Evolutionary conservation across 768 basidiomycete species (phyloP).

Genomic region (Xerocomus potaroensis): DNA sequence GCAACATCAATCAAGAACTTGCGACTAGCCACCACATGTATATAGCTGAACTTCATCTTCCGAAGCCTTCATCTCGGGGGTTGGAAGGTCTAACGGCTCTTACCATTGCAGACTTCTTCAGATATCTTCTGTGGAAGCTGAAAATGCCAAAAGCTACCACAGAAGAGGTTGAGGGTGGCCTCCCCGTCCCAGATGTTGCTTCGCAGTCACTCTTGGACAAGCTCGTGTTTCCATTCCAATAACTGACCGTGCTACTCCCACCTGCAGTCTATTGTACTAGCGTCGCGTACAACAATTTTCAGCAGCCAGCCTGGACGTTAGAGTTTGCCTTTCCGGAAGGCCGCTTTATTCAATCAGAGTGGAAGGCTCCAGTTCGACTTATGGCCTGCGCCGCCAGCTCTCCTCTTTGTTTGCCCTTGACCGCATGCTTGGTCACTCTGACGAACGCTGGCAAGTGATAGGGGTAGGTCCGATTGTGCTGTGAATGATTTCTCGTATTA

Average conservation of each 20-base stretch:
- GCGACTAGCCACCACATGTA: slow-evolving; percentile 25
- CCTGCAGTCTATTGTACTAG: slow-evolving; percentile 27
- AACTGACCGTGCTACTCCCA: slow-evolving; percentile 17
- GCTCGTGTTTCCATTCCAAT: slow-evolving; percentile 28
- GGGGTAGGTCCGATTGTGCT: slow-evolving; percentile 18
- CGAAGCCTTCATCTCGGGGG: slow-evolving; percentile 9
- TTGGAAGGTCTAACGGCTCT: slow-evolving; percentile 24
- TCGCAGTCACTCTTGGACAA: slow-evolving; percentile 21
- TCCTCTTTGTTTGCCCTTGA: slow-evolving; percentile 12
- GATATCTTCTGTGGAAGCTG: slow-evolving; percentile 13
- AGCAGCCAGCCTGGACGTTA: slow-evolving; percentile 35
- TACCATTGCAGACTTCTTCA: slow-evolving; percentile 24
- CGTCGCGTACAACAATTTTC: slow-evolving; percentile 28
- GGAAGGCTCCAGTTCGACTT: slow-evolving; percentile 24
- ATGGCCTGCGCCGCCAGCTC: slow-evolving; percentile 26
- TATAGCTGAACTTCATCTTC: slow-evolving; percentile 22
- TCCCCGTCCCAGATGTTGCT: slow-evolving; percentile 13
- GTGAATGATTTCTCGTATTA: background rate
- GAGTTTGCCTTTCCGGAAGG: slow-evolving; percentile 24
- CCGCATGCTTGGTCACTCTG: slow-evolving; percentile 16
- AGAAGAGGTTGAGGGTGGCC: slow-evolving; percentile 14
- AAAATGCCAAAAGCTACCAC: background rate
- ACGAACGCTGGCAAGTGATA: slow-evolving; percentile 30
- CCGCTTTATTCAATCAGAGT: slow-evolving; percentile 19
- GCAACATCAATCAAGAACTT: slow-evolving; percentile 3